A percentile compares a stretch with the other conserved stretches of the same genome.
phyloP scores from a whole-genome alignment of 2,329 filamentous ascomycete genomes.

The Aspergillus piperis region DNA sequence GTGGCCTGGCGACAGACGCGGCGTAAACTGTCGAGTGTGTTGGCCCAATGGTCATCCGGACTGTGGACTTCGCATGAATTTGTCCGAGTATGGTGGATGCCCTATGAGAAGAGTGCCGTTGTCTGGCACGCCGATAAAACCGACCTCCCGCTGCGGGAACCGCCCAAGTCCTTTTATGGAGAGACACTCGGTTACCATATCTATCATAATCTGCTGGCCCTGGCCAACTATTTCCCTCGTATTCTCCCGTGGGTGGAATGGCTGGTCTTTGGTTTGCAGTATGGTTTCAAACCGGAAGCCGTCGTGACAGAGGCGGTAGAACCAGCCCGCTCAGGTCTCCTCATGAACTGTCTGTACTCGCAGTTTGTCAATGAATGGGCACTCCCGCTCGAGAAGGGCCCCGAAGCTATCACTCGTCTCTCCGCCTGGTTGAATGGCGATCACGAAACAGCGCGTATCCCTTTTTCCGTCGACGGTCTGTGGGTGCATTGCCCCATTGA shows the following conservation, averaged over 20 bases:
- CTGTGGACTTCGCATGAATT: conserved; percentile 88
- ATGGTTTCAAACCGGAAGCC: conserved; percentile 74
- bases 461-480: conserved; percentile 74
- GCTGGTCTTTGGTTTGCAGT: conserved; percentile 97
- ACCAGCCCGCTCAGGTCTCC: conserved; percentile 73
- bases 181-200: conserved; percentile 79
- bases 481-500: conserved; percentile 91
- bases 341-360: conserved; percentile 98
- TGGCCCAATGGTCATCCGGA: conserved; percentile 69
- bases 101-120: conserved; percentile 83
- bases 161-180: conserved; percentile 76
- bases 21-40: conserved; percentile 66
- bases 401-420: conserved; percentile 80
- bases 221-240: conserved; percentile 74
- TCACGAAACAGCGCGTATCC: conserved; percentile 69
- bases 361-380: conserved; percentile 99
- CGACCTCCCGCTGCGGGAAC: conserved; percentile 59
- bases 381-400: conserved; percentile 79
- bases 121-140: conserved; percentile 88
- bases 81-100: conserved; percentile 96
- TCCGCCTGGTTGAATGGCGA: conserved; percentile 84
- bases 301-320: conserved; percentile 73
- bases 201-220: conserved; percentile 86
- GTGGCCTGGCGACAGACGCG: conserved; percentile 84
- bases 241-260: conserved; percentile 88